Evolutionary conservation across 75 land plant genomes (phyloP).

Genomic region (Larix kaempferi): DNA sequence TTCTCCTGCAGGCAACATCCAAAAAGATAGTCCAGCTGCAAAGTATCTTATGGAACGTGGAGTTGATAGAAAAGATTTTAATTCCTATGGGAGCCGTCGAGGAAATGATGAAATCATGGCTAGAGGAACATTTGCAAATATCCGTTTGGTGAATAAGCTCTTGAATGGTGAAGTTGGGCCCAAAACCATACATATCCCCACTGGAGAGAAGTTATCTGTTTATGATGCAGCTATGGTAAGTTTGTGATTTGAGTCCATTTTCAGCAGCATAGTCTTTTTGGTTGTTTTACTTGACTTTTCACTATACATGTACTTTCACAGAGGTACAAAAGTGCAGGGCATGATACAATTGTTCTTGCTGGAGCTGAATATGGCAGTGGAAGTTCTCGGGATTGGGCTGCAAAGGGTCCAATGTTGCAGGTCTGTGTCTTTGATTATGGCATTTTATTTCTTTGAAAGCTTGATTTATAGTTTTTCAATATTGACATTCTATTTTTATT

Average conservation of each 20-base stretch:
- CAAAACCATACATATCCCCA: conserved; percentile 83
- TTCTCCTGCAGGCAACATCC: conserved; percentile 93
- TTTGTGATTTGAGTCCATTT: background rate
- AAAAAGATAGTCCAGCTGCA: conserved; percentile 95
- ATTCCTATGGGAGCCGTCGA: conserved; percentile 88
- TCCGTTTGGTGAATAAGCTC: conserved; percentile 87
- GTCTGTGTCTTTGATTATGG: conserved; percentile 24
- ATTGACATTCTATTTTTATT: background rate
- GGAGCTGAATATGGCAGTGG: conserved; percentile 98
- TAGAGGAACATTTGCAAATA: conserved; percentile 94
- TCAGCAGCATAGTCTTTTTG: background rate
- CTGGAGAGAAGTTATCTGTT: conserved; percentile 80
- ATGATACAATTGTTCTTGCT: conserved; percentile 70
- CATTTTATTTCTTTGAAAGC: background rate
- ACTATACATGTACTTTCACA: conserved; percentile 14
- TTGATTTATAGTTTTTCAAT: background rate
- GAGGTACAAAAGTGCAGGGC: conserved; percentile 78
- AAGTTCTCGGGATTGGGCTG: conserved; percentile 97
- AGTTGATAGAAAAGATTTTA: conserved; percentile 81
- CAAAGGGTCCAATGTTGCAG: conserved; percentile 91
- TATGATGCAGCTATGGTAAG: conserved; percentile 87
- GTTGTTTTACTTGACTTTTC: background rate
- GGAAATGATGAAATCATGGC: conserved; percentile 98
- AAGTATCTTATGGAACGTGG: conserved; percentile 86
- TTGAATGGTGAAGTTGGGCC: conserved; percentile 93